A percentile compares a stretch with the other conserved stretches of the same genome.
Evolutionary conservation across 169 alveolate species (phyloP).

Genomic region (Eimeria sp.): DNA sequence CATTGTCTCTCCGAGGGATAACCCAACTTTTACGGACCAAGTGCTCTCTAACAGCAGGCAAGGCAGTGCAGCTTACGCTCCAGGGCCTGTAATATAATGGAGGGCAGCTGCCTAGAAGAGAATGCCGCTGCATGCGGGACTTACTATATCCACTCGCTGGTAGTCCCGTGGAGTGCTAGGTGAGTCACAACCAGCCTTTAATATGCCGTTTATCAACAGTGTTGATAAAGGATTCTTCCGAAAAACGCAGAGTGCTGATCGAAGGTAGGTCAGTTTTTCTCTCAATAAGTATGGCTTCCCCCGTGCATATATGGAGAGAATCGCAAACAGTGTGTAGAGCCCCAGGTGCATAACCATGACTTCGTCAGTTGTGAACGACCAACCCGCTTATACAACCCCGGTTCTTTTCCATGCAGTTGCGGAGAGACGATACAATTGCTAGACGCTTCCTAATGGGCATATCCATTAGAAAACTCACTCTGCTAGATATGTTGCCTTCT

Average conservation of each 20-base stretch:
- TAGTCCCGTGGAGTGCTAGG: slow-evolving; percentile 42
- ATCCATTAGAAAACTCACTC: not conserved
- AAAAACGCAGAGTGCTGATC: no score
- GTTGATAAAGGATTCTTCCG: not conserved
- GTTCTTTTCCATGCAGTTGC: not conserved
- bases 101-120: not conserved
- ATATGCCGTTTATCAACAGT: not conserved
- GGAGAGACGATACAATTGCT: not conserved
- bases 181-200: not conserved
- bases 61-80: not conserved
- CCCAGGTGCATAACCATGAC: not conserved
- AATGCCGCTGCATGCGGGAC: slow-evolving; percentile 48
- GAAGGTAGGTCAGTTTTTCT: not conserved
- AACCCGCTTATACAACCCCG: not conserved
- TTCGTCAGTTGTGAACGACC: not conserved
- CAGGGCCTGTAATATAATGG: not conserved
- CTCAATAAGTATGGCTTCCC: not conserved
- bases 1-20: not conserved
- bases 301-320: not conserved
- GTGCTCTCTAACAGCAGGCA: not conserved
- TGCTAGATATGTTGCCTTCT: no score
- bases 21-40: not conserved
- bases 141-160: slow-evolving; percentile 10
- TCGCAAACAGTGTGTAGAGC: not conserved
- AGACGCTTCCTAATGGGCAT: not conserved